Evolutionary conservation across 2,329 filamentous ascomycete species (phyloP).

Genomic region (Exophiala bonariae): DNA sequence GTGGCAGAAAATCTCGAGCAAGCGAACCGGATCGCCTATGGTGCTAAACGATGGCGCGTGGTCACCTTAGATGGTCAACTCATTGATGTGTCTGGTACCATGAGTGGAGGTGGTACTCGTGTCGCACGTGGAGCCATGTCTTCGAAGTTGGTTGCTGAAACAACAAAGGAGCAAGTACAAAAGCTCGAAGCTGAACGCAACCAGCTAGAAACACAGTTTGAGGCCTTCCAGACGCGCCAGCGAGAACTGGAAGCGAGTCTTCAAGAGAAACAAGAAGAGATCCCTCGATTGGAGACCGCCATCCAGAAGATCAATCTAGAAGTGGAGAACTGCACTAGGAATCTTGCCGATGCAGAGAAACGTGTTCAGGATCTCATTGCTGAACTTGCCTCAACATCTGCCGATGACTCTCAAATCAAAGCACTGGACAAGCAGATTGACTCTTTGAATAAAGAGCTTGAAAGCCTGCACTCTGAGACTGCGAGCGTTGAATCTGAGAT

Average conservation of each 20-base stretch:
- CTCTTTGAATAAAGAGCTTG: constrained; percentile 73
- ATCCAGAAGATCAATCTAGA: constrained; percentile 91
- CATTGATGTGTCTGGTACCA: constrained; percentile 97
- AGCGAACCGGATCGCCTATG: constrained; percentile 95
- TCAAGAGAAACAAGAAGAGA: constrained; percentile 70
- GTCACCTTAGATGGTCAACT: constrained; percentile 93
- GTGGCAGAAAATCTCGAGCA: constrained; percentile 93
- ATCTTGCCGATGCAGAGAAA: constrained; percentile 78
- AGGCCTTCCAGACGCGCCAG: constrained; percentile 81
- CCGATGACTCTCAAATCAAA: constrained; percentile 72
- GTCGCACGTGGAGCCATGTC: constrained; percentile 95
- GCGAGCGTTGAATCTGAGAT: constrained; percentile 90
- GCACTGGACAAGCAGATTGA: constrained; percentile 76
- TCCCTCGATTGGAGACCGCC: constrained; percentile 82
- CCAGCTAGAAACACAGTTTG: constrained; percentile 76
- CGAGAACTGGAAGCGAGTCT: constrained; percentile 74
- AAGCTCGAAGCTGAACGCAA: constrained; percentile 89
- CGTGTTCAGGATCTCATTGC: constrained; percentile 80
- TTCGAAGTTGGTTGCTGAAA: constrained; percentile 85
- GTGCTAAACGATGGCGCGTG: constrained; percentile 89
- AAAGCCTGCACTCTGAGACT: constrained; percentile 80
- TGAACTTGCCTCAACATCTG: constrained; percentile 77
- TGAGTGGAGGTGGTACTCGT: constrained; percentile 93
- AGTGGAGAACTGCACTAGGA: constrained; percentile 80
- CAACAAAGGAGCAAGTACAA: constrained; percentile 80